Evolutionary conservation across 345 rosid genomes (phyloP).

Genomic region (Aegle marmelos): DNA sequence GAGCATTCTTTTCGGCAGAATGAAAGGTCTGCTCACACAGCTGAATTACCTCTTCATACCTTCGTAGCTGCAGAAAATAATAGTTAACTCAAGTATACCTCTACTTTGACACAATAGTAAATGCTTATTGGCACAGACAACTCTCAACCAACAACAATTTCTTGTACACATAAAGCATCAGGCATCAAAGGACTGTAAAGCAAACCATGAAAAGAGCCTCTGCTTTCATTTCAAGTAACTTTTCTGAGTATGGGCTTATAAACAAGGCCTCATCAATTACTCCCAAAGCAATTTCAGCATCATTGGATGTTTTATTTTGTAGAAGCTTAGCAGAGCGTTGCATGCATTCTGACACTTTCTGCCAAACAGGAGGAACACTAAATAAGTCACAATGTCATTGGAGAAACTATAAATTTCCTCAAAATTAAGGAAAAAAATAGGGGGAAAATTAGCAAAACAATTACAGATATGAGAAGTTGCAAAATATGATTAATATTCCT

Average conservation of each 20-base stretch:
- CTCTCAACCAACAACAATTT: background rate
- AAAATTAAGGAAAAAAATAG: background rate
- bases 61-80: conserved; percentile 62
- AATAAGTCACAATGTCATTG: conserved; percentile 14
- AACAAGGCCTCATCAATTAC: conserved; percentile 60
- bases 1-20: conserved; percentile 68
- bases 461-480: background rate
- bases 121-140: background rate
- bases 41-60: conserved; percentile 79
- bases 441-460: background rate
- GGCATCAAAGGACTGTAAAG: conserved; percentile 6
- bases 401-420: background rate
- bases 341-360: conserved; percentile 78
- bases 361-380: conserved; percentile 32
- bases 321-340: conserved; percentile 48
- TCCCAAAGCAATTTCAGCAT: conserved; percentile 60
- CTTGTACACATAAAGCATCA: background rate
- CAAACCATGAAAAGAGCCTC: conserved; percentile 71
- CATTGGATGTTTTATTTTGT: conserved; percentile 41
- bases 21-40: conserved; percentile 76
- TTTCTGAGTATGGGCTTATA: conserved; percentile 69
- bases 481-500: background rate
- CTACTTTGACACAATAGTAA: background rate
- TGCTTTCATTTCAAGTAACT: conserved; percentile 82
- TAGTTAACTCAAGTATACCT: conserved; percentile 12